These are phyloP conservation scores for Yarrowia galli DNA, from an alignment of 1,139 yeast genomes.

Conservation along the genomic window DNA sequence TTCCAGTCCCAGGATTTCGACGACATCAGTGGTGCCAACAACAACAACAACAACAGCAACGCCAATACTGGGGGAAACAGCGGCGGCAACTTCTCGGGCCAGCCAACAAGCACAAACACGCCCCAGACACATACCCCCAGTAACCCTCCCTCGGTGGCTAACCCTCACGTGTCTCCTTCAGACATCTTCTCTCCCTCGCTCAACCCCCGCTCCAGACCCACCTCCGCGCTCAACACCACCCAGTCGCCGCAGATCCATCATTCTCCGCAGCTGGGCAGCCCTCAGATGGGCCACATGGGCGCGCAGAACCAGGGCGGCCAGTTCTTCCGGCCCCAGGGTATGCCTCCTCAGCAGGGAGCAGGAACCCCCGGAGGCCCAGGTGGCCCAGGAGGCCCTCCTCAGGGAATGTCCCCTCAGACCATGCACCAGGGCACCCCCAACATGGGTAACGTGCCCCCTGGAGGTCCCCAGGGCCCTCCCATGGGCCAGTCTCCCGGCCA, in stretches of 20 bases:
- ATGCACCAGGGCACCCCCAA: slow-evolving; percentile 33
- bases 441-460: slow-evolving; percentile 7
- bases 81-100: slow-evolving; percentile 12
- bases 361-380: slow-evolving; percentile 9
- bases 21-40: slow-evolving; percentile 6
- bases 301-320: slow-evolving; percentile 31
- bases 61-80: background rate
- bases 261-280: slow-evolving; percentile 39
- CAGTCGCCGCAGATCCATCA: slow-evolving; percentile 39
- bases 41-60: background rate
- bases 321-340: slow-evolving; percentile 31
- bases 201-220: slow-evolving; percentile 32
- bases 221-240: slow-evolving; percentile 27
- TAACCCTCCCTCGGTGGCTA: background rate
- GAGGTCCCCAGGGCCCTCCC: background rate
- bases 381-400: background rate
- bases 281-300: slow-evolving; percentile 26
- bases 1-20: slow-evolving; percentile 38
- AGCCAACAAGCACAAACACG: slow-evolving; percentile 27
- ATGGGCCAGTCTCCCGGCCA: slow-evolving; percentile 24
- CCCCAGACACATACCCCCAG: slow-evolving; percentile 36
- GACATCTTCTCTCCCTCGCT: slow-evolving; percentile 35
- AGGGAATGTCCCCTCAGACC: slow-evolving; percentile 20
- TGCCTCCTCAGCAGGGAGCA: slow-evolving; percentile 9
- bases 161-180: slow-evolving; percentile 35